A percentile compares a stretch with the other conserved stretches of the same genome.
Conservation (phyloP, 495 filamentous ascomycete genomes). For the Penicillium herquei region DNA sequence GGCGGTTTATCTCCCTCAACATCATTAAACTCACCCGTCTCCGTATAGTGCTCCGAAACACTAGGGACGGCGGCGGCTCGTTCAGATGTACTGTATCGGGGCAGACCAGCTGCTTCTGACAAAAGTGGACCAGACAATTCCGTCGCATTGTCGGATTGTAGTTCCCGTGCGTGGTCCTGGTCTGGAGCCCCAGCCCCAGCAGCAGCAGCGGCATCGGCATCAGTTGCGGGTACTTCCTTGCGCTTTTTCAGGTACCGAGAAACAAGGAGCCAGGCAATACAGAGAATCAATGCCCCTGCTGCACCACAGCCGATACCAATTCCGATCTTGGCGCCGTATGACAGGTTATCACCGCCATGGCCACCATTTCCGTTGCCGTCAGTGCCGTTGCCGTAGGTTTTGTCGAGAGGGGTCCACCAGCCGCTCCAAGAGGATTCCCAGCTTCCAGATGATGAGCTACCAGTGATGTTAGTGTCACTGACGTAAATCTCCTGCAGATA, state of each 20-base stretch:
- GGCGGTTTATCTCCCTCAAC: neutral
- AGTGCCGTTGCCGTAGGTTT: too few relatives aligned
- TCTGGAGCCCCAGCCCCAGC: neutral
- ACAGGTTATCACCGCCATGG: slow-evolving; percentile 15
- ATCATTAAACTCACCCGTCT: neutral
- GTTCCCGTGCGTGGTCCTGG: neutral
- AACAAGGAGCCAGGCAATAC: neutral
- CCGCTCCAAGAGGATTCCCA: neutral
- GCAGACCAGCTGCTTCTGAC: neutral
- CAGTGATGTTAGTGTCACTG: neutral
- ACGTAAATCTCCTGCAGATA: neutral
- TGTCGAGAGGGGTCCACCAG: neutral
- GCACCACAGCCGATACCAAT: slow-evolving; percentile 23
- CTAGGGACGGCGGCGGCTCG: neutral
- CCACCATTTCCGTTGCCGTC: too few relatives aligned
- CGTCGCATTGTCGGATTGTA: neutral
- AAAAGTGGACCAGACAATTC: neutral
- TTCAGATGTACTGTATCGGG: neutral
- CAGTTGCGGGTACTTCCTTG: neutral
- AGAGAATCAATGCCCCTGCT: neutral
- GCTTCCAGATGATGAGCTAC: neutral
- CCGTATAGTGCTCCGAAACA: neutral
- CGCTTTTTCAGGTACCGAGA: neutral
- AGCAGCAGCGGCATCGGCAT: too few relatives aligned
- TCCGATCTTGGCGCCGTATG: slow-evolving; percentile 28